Conservation (phyloP, 2,329 filamentous ascomycete genomes). For the Ophiostoma ulmi region DNA sequence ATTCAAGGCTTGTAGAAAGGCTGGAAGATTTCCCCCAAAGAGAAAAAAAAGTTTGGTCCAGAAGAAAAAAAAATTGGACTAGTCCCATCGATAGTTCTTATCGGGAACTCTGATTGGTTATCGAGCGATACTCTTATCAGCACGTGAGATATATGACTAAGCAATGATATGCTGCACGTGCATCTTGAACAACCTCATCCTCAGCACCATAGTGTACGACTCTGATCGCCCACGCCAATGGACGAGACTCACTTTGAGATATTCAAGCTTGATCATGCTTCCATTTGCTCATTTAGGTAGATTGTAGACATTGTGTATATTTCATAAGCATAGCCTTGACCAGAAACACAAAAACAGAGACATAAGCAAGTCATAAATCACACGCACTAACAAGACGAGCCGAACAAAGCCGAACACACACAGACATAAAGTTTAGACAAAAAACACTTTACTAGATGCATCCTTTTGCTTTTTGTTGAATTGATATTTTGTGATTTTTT, state of each 20-base stretch:
- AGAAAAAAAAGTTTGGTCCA: slow-evolving; percentile 8
- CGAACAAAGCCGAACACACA: not conserved
- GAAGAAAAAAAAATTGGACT: slow-evolving; percentile 16
- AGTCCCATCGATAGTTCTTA: slow-evolving; percentile 8
- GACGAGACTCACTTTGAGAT: not conserved
- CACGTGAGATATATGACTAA: slow-evolving; percentile 10
- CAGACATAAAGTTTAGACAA: no score
- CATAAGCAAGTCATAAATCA: not conserved
- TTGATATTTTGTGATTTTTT: slow-evolving; percentile 19
- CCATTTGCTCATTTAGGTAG: not conserved
- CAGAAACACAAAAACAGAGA: not conserved
- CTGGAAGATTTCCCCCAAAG: slow-evolving; percentile 11
- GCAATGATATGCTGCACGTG: not conserved
- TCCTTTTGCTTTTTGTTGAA: not conserved
- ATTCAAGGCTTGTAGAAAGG: slow-evolving; percentile 6
- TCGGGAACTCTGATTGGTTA: slow-evolving; percentile 4
- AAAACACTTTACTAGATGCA: not conserved
- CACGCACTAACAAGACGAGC: not conserved
- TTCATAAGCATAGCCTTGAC: not conserved
- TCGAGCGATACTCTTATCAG: not conserved
- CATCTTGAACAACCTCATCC: not conserved
- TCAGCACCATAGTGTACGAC: not conserved
- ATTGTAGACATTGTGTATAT: not conserved
- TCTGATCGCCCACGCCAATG: not conserved
- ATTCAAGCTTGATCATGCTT: not conserved